Percentiles rank a stretch among this genome's conserved stretches.
Evolutionary conservation across 2,329 filamentous ascomycete species (phyloP).

Genomic region (Exophiala sp.): DNA sequence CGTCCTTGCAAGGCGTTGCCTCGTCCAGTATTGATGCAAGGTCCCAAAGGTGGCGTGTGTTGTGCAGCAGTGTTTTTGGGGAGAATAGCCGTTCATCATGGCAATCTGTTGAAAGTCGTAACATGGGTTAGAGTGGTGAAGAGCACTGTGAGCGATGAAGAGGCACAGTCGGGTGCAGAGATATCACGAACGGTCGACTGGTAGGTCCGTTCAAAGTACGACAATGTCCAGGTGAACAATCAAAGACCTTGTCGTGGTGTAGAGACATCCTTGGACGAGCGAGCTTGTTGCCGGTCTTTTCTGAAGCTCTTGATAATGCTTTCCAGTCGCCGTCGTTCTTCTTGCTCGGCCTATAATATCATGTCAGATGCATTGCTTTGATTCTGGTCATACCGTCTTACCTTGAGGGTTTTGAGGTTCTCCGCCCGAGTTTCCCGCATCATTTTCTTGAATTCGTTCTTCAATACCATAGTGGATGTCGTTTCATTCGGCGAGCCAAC

Average conservation of each 20-base stretch:
- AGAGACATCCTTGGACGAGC: slow-evolving; percentile 8
- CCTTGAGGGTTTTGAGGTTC: slow-evolving; percentile 58
- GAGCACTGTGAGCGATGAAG: too few species aligned
- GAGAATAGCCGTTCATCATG: too few species aligned
- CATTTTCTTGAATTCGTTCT: slow-evolving; percentile 74
- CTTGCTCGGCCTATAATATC: slow-evolving; percentile 58
- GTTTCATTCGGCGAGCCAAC: slow-evolving; percentile 43
- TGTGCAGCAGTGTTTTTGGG: too few species aligned
- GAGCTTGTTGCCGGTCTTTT: slow-evolving; percentile 36
- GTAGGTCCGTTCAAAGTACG: too few species aligned
- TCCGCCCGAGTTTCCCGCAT: slow-evolving; percentile 66
- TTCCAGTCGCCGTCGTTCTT: slow-evolving; percentile 63
- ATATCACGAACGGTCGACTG: too few species aligned
- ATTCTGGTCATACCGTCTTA: slow-evolving; percentile 38
- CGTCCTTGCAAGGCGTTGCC: too few species aligned
- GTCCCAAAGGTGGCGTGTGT: too few species aligned
- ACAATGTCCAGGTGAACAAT: too few species aligned
- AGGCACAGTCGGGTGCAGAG: slow-evolving; percentile 5
- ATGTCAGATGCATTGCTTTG: slow-evolving; percentile 3
- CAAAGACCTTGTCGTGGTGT: background rate
- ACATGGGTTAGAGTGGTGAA: too few species aligned
- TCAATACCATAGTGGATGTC: slow-evolving; percentile 63
- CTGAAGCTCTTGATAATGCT: slow-evolving; percentile 50
- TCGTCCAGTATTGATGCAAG: too few species aligned
- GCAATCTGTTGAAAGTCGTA: too few species aligned